These are phyloP conservation scores for Paramecium bursaria DNA, from an alignment of 73 alveolate species.

Conservation along the genomic window DNA sequence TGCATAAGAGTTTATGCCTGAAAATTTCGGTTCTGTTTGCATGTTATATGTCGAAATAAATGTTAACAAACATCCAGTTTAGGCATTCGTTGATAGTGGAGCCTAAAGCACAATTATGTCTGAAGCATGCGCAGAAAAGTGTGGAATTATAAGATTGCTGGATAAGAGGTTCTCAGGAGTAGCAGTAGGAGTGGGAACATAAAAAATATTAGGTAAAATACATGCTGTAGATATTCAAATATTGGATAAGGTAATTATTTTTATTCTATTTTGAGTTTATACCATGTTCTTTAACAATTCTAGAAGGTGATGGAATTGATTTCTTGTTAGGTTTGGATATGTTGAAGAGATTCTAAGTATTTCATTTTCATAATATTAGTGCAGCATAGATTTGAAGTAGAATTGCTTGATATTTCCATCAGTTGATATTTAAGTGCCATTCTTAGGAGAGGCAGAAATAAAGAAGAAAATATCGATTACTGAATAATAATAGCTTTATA, in stretches of 20 bases:
- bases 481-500: constrained; percentile 73
- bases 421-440: constrained; percentile 86
- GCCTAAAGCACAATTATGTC: constrained; percentile 94
- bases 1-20: constrained; percentile 91
- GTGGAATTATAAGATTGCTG: constrained; percentile 86
- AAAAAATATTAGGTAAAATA: constrained; percentile 87
- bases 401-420: constrained; percentile 83
- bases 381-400: constrained; percentile 86
- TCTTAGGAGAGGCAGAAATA: constrained; percentile 90
- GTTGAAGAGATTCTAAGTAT: constrained; percentile 79
- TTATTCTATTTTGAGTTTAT: constrained; percentile 17
- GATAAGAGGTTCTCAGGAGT: constrained; percentile 92
- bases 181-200: constrained; percentile 93
- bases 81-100: constrained; percentile 95
- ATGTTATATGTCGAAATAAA: constrained; percentile 89
- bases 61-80: constrained; percentile 81
- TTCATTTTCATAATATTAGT: constrained; percentile 59
- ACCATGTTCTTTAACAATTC: constrained; percentile 85
- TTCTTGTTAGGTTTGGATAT: constrained; percentile 93
- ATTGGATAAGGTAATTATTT: constrained; percentile 74
- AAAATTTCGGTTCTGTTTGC: constrained; percentile 85
- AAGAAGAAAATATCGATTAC: constrained; percentile 68
- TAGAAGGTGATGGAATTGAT: constrained; percentile 90
- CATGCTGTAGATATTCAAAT: constrained; percentile 93
- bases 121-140: constrained; percentile 80